Conservation (phyloP, 495 filamentous ascomycete species). For the Xylaria intraflava region DNA sequence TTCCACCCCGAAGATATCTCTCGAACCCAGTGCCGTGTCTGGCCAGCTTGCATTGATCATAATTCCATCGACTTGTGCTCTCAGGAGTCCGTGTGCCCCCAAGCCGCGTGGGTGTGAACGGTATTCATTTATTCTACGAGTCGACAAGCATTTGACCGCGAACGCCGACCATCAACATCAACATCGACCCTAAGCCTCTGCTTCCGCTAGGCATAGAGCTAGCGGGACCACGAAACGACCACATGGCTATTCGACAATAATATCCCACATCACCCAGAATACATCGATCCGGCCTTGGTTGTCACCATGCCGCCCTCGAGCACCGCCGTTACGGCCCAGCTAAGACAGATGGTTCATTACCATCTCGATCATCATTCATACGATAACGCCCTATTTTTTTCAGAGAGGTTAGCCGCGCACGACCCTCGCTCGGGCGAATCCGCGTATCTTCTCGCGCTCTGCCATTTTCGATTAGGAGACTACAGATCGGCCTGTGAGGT, state of each 20-base stretch:
- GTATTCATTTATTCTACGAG: background rate
- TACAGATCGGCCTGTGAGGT: constrained; percentile 59
- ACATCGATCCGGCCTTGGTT: constrained; percentile 6
- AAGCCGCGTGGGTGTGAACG: background rate
- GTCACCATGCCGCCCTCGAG: constrained; percentile 64
- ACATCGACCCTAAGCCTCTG: background rate
- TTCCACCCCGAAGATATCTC: background rate
- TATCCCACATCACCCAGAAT: background rate
- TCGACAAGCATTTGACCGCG: background rate
- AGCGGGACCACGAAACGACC: constrained; percentile 9
- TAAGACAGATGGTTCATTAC: constrained; percentile 83
- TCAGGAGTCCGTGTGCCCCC: background rate
- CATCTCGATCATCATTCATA: constrained; percentile 85
- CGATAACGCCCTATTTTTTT: constrained; percentile 85
- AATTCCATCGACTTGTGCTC: constrained; percentile 1
- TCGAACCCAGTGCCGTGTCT: background rate
- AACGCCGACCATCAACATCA: background rate
- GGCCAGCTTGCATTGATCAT: constrained; percentile 5
- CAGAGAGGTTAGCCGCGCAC: constrained; percentile 75
- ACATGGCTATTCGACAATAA: constrained; percentile 26
- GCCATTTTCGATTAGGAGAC: constrained; percentile 75
- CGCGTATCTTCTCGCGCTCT: constrained; percentile 73
- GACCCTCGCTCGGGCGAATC: constrained; percentile 75
- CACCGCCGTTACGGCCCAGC: constrained; percentile 60
- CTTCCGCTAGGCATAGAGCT: constrained; percentile 9